A percentile compares a stretch with the other conserved stretches of the same genome.
phyloP scores from a whole-genome alignment of 2,329 filamentous ascomycete species.

The Fusarium nodosum region DNA sequence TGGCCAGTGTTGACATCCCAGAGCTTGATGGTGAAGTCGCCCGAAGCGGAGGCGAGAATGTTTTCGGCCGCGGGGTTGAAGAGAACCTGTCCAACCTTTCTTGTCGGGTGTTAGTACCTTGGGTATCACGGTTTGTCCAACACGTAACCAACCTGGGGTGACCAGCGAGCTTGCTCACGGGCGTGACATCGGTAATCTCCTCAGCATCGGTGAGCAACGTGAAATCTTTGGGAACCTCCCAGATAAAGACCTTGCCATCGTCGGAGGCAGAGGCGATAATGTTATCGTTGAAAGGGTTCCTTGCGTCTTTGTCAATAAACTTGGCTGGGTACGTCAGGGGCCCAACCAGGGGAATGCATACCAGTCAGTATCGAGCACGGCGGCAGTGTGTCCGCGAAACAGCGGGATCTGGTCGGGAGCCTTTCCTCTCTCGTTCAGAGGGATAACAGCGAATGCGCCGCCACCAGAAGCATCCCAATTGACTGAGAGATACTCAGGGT shows the following conservation, averaged over 20 bases:
- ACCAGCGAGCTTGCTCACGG: slow-evolving; percentile 84
- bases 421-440: slow-evolving; percentile 88
- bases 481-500: slow-evolving; percentile 94
- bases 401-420: slow-evolving; percentile 92
- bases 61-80: slow-evolving; percentile 98
- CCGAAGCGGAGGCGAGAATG: slow-evolving; percentile 93
- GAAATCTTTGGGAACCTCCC: slow-evolving; percentile 92
- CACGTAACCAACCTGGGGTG: slow-evolving; percentile 78
- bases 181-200: slow-evolving; percentile 83
- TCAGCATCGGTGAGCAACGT: slow-evolving; percentile 87
- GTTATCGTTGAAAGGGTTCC: slow-evolving; percentile 96
- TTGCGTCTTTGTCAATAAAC: slow-evolving; percentile 54
- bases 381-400: slow-evolving; percentile 95
- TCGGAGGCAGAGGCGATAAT: slow-evolving; percentile 95
- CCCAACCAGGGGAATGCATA: slow-evolving; percentile 58
- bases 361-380: slow-evolving; percentile 98
- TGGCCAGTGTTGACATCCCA: slow-evolving; percentile 92
- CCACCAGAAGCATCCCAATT: slow-evolving; percentile 99
- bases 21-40: slow-evolving; percentile 93
- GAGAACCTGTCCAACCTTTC: slow-evolving; percentile 97
- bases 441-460: slow-evolving; percentile 96
- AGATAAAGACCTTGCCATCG: slow-evolving; percentile 96
- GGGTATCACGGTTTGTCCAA: neutral
- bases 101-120: slow-evolving; percentile 56
- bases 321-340: slow-evolving; percentile 16